Percentiles rank a stretch among this genome's conserved stretches.
phyloP scores from a whole-genome alignment of 768 basidiomycete species.

The Gloeopeniophorella convolvens region DNA sequence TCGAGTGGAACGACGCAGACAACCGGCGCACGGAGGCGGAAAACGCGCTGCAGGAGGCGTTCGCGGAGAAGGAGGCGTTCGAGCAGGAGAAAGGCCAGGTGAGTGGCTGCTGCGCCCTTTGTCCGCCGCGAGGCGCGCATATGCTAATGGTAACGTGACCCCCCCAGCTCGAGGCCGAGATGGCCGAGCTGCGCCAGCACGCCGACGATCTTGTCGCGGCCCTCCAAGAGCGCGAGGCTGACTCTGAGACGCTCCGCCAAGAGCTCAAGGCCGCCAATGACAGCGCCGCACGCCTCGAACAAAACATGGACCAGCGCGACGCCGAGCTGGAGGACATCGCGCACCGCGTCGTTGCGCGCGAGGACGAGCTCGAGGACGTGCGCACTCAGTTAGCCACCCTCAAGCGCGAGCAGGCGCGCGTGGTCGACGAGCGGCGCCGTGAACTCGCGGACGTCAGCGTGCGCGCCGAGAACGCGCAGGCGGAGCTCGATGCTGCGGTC shows the following conservation, averaged over 20 bases:
- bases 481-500: slow-evolving; percentile 43
- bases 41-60: slow-evolving; percentile 46
- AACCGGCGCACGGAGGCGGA: slow-evolving; percentile 51
- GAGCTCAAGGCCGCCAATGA: slow-evolving; percentile 53
- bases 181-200: slow-evolving; percentile 48
- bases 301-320: slow-evolving; percentile 50
- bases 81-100: slow-evolving; percentile 32
- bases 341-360: slow-evolving; percentile 40
- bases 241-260: slow-evolving; percentile 43
- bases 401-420: slow-evolving; percentile 48
- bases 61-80: slow-evolving; percentile 43
- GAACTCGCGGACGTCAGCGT: slow-evolving; percentile 41
- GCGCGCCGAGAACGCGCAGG: slow-evolving; percentile 41
- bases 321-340: slow-evolving; percentile 45
- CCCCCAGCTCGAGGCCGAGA: slow-evolving; percentile 45
- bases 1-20: slow-evolving; percentile 51
- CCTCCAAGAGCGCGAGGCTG: slow-evolving; percentile 49
- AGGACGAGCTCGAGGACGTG: slow-evolving; percentile 46
- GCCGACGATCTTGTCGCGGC: slow-evolving; percentile 40
- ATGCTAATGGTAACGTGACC: not conserved
- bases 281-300: slow-evolving; percentile 47
- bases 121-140: not conserved
- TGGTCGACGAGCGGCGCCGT: slow-evolving; percentile 42
- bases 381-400: slow-evolving; percentile 49
- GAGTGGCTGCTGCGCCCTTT: not conserved